Conservation (phyloP, 495 filamentous ascomycete species). For the Penicillium flavigenum region DNA sequence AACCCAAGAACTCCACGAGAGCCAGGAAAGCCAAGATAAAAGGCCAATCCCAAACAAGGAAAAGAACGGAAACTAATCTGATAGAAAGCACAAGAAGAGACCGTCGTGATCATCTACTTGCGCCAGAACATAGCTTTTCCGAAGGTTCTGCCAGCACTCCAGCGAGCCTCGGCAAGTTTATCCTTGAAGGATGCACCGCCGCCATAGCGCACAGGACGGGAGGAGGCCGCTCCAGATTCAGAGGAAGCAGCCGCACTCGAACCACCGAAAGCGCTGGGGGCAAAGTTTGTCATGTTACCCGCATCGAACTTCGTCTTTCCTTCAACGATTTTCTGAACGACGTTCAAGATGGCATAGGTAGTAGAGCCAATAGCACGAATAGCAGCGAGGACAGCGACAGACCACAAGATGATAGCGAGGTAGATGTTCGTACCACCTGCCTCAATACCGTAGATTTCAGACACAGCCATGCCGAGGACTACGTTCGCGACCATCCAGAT, state of each 20-base stretch:
- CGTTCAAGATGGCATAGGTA: constrained; percentile 77
- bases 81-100: constrained; percentile 7
- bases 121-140: constrained; percentile 49
- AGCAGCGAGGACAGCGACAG: constrained; percentile 78
- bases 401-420: constrained; percentile 89
- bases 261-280: constrained; percentile 26
- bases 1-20: neutral
- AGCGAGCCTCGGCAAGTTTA: constrained; percentile 37
- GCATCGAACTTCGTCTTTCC: constrained; percentile 67
- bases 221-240: constrained; percentile 23
- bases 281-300: constrained; percentile 39
- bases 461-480: constrained; percentile 87
- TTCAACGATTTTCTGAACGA: constrained; percentile 82
- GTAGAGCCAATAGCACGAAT: constrained; percentile 81
- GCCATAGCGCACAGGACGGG: constrained; percentile 35
- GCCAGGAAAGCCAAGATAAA: neutral
- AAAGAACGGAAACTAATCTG: neutral
- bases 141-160: constrained; percentile 36
- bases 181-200: constrained; percentile 39
- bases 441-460: constrained; percentile 73
- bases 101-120: constrained; percentile 28
- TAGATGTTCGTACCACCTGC: constrained; percentile 82
- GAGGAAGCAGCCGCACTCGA: constrained; percentile 28
- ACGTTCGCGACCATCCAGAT: constrained; percentile 93
- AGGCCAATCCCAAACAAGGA: neutral